Evolutionary conservation across 345 rosid genomes (phyloP).

Genomic region (Pistacia atlantica): DNA sequence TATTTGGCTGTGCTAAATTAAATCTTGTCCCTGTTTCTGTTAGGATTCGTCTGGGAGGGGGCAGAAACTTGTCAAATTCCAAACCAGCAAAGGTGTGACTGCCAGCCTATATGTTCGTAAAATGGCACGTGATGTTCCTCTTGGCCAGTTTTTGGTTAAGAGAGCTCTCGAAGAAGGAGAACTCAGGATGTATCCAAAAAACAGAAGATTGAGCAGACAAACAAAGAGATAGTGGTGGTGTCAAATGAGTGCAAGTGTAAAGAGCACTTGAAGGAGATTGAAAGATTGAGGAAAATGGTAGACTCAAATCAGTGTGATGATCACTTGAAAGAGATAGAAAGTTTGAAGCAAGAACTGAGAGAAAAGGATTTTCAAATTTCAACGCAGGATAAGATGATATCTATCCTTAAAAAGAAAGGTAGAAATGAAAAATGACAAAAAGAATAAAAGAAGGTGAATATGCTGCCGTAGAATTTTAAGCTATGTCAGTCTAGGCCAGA

Average conservation of each 20-base stretch:
- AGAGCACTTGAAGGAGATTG: constrained; percentile 49
- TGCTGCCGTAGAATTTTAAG: background rate
- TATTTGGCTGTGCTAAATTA: constrained; percentile 5
- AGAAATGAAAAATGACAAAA: constrained; percentile 11
- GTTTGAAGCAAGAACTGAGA: constrained; percentile 49
- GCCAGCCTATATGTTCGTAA: constrained; percentile 58
- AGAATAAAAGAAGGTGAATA: background rate
- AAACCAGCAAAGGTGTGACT: constrained; percentile 35
- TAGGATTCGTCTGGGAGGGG: constrained; percentile 69
- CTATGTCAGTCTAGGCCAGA: background rate
- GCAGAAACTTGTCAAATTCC: constrained; percentile 53
- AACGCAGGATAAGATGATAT: constrained; percentile 51
- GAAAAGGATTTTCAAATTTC: constrained; percentile 41
- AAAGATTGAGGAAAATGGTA: constrained; percentile 39
- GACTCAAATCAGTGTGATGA: constrained; percentile 16
- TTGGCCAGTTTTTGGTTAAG: constrained; percentile 27
- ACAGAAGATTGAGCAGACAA: constrained; percentile 17
- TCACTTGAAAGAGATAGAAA: constrained; percentile 53
- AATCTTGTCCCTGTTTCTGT: constrained; percentile 22
- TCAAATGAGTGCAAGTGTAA: constrained; percentile 12
- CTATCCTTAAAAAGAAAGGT: constrained; percentile 37
- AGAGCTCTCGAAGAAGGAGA: constrained; percentile 40
- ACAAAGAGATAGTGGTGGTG: constrained; percentile 21
- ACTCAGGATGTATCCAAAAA: constrained; percentile 38
- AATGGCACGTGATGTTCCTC: constrained; percentile 35